Percentiles rank a stretch among this genome's conserved stretches.
These are phyloP conservation scores for Daldinia grandis DNA, from an alignment of 495 filamentous ascomycete genomes.

Conservation along the genomic window DNA sequence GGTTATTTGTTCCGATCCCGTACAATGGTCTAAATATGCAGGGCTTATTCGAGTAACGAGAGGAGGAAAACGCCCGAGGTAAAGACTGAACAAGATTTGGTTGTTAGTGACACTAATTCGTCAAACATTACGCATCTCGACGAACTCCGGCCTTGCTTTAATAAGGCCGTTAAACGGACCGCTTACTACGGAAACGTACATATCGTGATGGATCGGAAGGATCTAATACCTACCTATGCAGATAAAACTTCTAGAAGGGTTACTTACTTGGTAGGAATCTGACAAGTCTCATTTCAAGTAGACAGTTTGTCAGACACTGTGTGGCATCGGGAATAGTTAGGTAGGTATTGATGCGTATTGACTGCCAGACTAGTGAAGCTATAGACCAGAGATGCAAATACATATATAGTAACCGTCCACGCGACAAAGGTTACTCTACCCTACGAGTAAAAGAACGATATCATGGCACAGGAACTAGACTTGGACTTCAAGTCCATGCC, in stretches of 20 bases:
- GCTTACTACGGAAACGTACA: slow-evolving; percentile 7
- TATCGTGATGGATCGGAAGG: slow-evolving; percentile 35
- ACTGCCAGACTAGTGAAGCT: background rate
- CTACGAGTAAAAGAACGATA: slow-evolving; percentile 3
- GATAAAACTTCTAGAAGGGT: slow-evolving; percentile 32
- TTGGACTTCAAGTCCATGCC: slow-evolving; percentile 56
- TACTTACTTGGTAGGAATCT: slow-evolving; percentile 11
- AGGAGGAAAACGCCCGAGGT: background rate
- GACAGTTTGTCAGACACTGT: slow-evolving; percentile 9
- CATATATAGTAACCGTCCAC: background rate
- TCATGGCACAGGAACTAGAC: slow-evolving; percentile 36
- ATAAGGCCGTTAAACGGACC: background rate
- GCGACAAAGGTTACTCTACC: background rate
- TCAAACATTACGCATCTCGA: slow-evolving; percentile 1
- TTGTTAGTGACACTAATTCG: background rate
- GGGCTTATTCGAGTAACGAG: background rate
- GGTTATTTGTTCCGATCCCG: slow-evolving; percentile 12
- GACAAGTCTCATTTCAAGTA: slow-evolving; percentile 14
- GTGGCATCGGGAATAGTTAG: background rate
- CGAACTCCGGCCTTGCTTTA: background rate
- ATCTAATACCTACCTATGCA: slow-evolving; percentile 21
- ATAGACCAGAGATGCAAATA: background rate
- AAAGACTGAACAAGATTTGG: background rate
- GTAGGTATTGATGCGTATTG: background rate
- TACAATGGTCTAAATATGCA: background rate